phyloP scores from a whole-genome alignment of 1,139 yeast species.

The Hyphopichia wangnamkhiaoensis region DNA sequence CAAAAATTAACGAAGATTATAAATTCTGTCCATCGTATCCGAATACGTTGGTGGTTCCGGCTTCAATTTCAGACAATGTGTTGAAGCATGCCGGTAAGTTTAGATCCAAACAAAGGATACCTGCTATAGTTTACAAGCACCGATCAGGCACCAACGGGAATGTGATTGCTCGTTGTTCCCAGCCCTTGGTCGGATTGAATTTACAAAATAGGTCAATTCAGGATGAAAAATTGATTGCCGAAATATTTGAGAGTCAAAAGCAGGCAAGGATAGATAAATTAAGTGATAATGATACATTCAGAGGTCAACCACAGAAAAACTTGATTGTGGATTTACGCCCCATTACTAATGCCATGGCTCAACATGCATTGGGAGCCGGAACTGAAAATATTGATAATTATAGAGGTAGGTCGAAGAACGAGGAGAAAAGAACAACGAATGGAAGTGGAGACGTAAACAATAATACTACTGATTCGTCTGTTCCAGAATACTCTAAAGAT shows the following conservation, averaged over 20 bases:
- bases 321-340: slow-evolving; percentile 91
- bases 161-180: slow-evolving; percentile 85
- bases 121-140: slow-evolving; percentile 79
- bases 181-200: slow-evolving; percentile 89
- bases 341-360: slow-evolving; percentile 92
- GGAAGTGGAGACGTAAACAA: slow-evolving; percentile 1
- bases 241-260: slow-evolving; percentile 60
- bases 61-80: slow-evolving; percentile 74
- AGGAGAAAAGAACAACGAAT: slow-evolving; percentile 6
- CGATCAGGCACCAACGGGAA: slow-evolving; percentile 59
- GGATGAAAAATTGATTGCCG: slow-evolving; percentile 79
- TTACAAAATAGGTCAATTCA: slow-evolving; percentile 81
- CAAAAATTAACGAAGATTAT: slow-evolving; percentile 65
- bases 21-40: slow-evolving; percentile 81
- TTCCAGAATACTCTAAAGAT: background rate
- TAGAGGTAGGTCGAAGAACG: slow-evolving; percentile 31
- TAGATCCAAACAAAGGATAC: slow-evolving; percentile 83
- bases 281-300: slow-evolving; percentile 19
- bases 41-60: slow-evolving; percentile 63
- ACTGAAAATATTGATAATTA: slow-evolving; percentile 91
- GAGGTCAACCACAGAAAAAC: slow-evolving; percentile 55
- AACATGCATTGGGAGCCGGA: slow-evolving; percentile 95
- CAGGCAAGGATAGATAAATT: slow-evolving; percentile 24
- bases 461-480: slow-evolving; percentile 2
- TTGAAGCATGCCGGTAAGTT: slow-evolving; percentile 81